Base-by-base conservation (phyloP, 495 filamentous ascomycete genomes). In the Eremomyces bilateralis region DNA sequence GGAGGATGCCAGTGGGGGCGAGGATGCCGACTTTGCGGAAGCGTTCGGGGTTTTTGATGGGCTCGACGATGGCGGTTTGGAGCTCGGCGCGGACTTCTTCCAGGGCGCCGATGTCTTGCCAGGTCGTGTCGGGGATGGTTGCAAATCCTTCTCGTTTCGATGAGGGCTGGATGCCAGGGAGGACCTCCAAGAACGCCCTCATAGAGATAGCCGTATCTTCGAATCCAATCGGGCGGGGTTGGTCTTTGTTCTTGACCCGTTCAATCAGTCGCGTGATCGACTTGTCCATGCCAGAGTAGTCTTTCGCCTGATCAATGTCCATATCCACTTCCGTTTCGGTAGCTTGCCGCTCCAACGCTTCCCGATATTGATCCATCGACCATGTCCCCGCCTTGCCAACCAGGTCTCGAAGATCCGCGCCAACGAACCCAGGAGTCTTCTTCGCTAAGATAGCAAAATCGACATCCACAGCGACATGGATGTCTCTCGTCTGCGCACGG, bases 91-190 rank as follows among this genome's bases (percentile, higher is more conserved):
- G 74, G 4, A 93, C 71, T 15, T 64, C 63, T 20, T 71, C 56
- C 12, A 97, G 64, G 3, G 88, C 88, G 33, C 88, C 88, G 36
- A 97, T 84, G 47, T 94, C 73, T 21, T 69, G 61, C 88, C 85
- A 97, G 1, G 81, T 93, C 4, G 84, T 92, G 50, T 93, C 79
- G n/a, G 88, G 88, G 29, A 95, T 81, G 1, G 84, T 92, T 19
- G 84, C 81, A 54, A 97, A 97, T 40, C 88, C 88, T 60, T 97
- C 90, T 13, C 88, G 73, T 49, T 91, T 90, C 15, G 81, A 77
- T 1, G 83, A 92, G 3, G 88, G 90, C 40, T 90, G 83, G 36
- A 95, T 83, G 45, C 72, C 74, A 25, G 77, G 69, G 19, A 94
- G 62, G 18, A 85, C 88, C 4, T 64, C 63, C 18, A 74, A 55